phyloP scores from a whole-genome alignment of 2,329 filamentous ascomycete species.

The Monosporascus sp. region DNA sequence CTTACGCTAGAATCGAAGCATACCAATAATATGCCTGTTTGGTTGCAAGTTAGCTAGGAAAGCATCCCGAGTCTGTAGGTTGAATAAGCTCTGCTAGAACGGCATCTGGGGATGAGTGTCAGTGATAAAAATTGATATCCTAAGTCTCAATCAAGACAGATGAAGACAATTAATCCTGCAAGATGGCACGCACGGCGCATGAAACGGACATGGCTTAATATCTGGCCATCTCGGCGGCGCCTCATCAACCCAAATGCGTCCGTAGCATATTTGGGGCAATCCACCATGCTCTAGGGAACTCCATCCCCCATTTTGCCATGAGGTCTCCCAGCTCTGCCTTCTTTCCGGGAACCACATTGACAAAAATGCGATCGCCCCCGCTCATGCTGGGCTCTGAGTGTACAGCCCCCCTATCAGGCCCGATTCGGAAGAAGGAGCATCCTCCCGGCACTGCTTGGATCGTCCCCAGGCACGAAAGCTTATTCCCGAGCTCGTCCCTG shows the following conservation, averaged over 20 bases:
- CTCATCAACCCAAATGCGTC: neutral
- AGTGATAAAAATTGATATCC: too few relatives aligned
- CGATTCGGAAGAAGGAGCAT: conserved; percentile 38
- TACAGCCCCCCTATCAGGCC: conserved; percentile 34
- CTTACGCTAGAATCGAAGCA: too few relatives aligned
- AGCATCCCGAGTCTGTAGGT: too few relatives aligned
- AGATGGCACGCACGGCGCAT: too few relatives aligned
- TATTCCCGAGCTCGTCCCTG: conserved; percentile 27
- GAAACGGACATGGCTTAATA: too few relatives aligned
- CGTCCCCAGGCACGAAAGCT: conserved; percentile 19
- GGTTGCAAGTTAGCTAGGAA: too few relatives aligned
- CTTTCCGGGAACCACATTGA: conserved; percentile 34
- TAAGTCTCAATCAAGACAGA: too few relatives aligned
- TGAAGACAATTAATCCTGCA: too few relatives aligned
- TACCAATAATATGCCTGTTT: too few relatives aligned
- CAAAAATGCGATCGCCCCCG: conserved; percentile 26
- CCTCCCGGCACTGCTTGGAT: conserved; percentile 23
- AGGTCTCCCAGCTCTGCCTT: conserved; percentile 28
- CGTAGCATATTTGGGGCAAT: conserved; percentile 7
- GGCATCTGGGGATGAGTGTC: too few relatives aligned
- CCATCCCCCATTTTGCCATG: conserved; percentile 33
- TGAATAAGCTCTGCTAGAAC: too few relatives aligned
- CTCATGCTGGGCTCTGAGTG: conserved; percentile 38
- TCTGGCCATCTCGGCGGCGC: too few relatives aligned
- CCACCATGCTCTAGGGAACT: conserved; percentile 32